A percentile compares a stretch with the other conserved stretches of the same genome.
These are phyloP conservation scores for Lentinula detonsa DNA, from an alignment of 768 basidiomycete species.

Conservation along the genomic window DNA sequence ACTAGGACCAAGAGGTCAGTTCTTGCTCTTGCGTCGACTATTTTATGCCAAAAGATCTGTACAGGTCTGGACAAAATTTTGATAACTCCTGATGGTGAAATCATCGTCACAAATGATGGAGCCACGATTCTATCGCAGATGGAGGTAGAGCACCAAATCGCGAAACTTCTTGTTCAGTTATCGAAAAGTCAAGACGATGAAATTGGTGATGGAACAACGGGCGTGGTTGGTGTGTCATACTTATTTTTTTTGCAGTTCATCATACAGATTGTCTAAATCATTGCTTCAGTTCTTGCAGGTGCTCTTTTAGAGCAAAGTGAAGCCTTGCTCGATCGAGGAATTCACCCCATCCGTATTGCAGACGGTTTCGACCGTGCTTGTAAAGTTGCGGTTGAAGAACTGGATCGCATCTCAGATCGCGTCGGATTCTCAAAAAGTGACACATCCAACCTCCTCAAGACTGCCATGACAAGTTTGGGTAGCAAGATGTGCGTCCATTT, in stretches of 20 bases:
- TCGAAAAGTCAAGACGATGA: conserved; percentile 99
- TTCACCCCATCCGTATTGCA: conserved; percentile 98
- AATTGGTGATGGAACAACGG: conserved; percentile 98
- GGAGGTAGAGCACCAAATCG: conserved; percentile 99
- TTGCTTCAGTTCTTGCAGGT: conserved; percentile 81
- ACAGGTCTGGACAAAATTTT: conserved; percentile 92
- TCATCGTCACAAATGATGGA: conserved; percentile 98
- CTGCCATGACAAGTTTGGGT: conserved; percentile 93
- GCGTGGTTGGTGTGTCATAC: conserved; percentile 83
- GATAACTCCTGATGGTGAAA: conserved; percentile 95
- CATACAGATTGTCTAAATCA: conserved; percentile 1
- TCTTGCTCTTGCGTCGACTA: conserved; percentile 5
- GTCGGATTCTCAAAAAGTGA: conserved; percentile 80
- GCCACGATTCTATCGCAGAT: conserved; percentile 98
- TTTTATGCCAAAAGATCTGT: neutral
- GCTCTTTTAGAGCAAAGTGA: conserved; percentile 94
- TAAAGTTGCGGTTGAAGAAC: conserved; percentile 79
- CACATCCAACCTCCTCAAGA: conserved; percentile 86
- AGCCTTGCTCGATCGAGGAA: conserved; percentile 94
- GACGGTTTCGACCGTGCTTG: conserved; percentile 98
- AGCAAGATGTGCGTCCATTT: conserved; percentile 84
- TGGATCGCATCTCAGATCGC: conserved; percentile 86
- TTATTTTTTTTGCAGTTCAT: neutral
- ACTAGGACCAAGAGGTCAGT: conserved; percentile 84
- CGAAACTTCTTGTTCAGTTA: conserved; percentile 93